Percentiles rank a stretch among this genome's conserved stretches.
phyloP scores from a whole-genome alignment of 2,329 filamentous ascomycete species.

The Trichoderma koningii region DNA sequence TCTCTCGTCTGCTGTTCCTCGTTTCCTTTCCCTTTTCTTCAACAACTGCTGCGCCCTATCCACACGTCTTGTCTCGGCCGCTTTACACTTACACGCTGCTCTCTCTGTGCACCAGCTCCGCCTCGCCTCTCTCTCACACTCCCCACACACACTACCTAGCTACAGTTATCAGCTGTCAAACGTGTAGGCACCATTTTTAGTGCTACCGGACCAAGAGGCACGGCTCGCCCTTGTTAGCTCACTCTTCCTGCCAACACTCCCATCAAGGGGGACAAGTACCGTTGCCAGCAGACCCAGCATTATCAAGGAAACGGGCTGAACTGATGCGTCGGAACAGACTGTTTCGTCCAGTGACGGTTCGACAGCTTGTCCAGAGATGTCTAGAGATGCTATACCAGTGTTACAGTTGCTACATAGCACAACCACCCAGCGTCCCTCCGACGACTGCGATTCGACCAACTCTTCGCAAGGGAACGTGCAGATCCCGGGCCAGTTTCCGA shows the following conservation, averaged over 20 bases:
- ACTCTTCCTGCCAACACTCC: background rate
- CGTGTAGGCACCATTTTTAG: background rate
- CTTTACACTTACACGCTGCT: background rate
- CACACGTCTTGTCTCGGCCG: conserved; percentile 1
- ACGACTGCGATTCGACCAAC: conserved; percentile 3
- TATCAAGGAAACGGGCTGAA: background rate
- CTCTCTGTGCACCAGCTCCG: background rate
- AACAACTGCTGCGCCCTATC: background rate
- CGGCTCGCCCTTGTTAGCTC: conserved; percentile 27
- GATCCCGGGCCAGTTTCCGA: conserved; percentile 18
- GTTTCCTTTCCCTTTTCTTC: conserved; percentile 7
- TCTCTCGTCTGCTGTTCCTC: background rate
- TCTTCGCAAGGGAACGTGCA: conserved; percentile 10
- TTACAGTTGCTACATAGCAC: background rate
- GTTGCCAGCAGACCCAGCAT: background rate
- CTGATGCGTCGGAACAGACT: background rate
- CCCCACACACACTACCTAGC: conserved; percentile 6
- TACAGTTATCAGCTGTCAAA: conserved; percentile 4
- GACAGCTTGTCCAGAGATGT: background rate
- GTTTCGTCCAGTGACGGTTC: conserved; percentile 1
- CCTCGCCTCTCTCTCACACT: background rate
- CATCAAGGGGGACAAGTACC: background rate
- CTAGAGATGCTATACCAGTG: background rate
- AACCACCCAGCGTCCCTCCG: conserved; percentile 1
- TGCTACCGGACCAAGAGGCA: conserved; percentile 24